Evolutionary conservation across 805 yeast genomes (phyloP).

Genomic region (Tetrapisispora arboricola): DNA sequence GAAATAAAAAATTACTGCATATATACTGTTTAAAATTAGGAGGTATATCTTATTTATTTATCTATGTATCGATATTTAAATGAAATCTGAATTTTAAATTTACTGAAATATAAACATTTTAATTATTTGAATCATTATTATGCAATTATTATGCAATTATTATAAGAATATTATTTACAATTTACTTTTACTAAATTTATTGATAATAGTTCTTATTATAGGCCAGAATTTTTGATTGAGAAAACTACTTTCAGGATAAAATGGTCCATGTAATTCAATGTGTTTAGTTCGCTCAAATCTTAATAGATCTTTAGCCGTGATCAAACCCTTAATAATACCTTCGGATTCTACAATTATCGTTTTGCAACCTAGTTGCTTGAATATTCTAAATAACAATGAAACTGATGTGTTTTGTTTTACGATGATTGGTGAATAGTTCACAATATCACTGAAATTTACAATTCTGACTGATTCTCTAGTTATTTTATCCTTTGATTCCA

Average conservation of each 20-base stretch:
- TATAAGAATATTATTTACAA: not conserved
- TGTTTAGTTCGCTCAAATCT: conserved; percentile 40
- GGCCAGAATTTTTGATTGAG: conserved; percentile 21
- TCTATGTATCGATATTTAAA: not conserved
- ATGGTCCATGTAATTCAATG: conserved; percentile 22
- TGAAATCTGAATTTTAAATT: too few relatives aligned
- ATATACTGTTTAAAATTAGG: not conserved
- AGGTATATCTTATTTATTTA: not conserved
- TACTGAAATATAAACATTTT: not conserved
- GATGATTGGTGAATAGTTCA: conserved; percentile 50
- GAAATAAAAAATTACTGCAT: not conserved
- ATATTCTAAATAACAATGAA: conserved; percentile 54
- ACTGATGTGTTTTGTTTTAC: conserved; percentile 45
- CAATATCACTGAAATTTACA: conserved; percentile 16
- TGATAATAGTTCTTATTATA: conserved; percentile 11
- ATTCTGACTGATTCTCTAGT: not conserved
- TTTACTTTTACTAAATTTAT: not conserved
- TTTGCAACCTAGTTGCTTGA: conserved; percentile 72
- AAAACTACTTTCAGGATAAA: conserved; percentile 15
- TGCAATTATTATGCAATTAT: not conserved
- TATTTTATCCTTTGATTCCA: not conserved
- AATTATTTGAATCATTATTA: not conserved
- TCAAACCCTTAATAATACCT: conserved; percentile 58
- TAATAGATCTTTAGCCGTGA: conserved; percentile 77
- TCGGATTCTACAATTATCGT: conserved; percentile 54